Conservation (phyloP, 2,329 filamentous ascomycete genomes). For the Thielaviopsis euricoi region DNA sequence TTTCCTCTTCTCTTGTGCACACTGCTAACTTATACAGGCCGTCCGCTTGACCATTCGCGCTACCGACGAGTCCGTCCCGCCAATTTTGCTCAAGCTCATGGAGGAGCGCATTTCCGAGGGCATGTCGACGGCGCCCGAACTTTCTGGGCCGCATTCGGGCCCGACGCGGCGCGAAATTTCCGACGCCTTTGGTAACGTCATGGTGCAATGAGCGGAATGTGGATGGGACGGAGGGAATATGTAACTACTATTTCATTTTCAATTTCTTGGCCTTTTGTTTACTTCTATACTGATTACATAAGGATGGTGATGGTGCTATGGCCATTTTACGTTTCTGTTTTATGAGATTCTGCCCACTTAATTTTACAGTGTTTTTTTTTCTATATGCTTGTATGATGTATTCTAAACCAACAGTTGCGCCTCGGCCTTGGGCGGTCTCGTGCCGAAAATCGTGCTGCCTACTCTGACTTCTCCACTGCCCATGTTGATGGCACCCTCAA, state of each 20-base stretch:
- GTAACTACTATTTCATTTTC: neutral
- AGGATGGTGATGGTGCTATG: neutral
- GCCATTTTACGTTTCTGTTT: neutral
- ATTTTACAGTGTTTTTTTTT: neutral
- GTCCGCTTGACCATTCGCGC: constrained; percentile 85
- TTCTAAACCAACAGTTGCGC: constrained; percentile 44
- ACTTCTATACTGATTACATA: neutral
- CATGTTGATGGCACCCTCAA: constrained; percentile 67
- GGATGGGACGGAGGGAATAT: too few species aligned
- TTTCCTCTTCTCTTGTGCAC: neutral
- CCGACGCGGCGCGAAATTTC: constrained; percentile 35
- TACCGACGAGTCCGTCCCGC: constrained; percentile 78
- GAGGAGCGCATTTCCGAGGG: constrained; percentile 58
- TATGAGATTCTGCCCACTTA: neutral
- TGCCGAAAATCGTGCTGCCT: constrained; percentile 86
- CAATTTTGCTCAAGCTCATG: constrained; percentile 69
- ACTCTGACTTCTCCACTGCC: constrained; percentile 84
- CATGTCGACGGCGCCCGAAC: constrained; percentile 24
- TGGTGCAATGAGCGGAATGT: constrained; percentile 25
- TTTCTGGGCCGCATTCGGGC: constrained; percentile 17
- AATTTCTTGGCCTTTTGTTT: too few species aligned
- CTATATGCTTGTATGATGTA: neutral
- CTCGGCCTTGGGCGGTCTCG: constrained; percentile 62
- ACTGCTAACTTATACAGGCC: constrained; percentile 47
- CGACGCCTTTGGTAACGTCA: constrained; percentile 38